Conservation (phyloP, 306 rosid species). For the Castanopsis chinensis region DNA sequence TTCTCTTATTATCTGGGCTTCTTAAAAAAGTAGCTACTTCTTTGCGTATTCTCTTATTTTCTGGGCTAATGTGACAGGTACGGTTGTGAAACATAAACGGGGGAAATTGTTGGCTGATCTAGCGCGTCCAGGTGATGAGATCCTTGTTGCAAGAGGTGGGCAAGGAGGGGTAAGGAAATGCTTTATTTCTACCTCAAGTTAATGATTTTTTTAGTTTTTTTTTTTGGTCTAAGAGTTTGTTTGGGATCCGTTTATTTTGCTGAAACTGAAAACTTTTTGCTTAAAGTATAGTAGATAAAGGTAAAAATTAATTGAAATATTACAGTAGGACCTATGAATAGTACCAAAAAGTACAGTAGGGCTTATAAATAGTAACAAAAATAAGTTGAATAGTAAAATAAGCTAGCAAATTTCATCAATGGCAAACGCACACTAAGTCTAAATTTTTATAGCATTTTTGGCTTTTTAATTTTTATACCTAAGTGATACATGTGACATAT, state of each 20-base stretch:
- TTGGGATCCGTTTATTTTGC: too few species aligned
- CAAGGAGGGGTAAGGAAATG: slow-evolving; percentile 85
- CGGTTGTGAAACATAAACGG: slow-evolving; percentile 78
- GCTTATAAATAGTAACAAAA: too few species aligned
- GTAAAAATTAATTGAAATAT: too few species aligned
- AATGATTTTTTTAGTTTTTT: too few species aligned
- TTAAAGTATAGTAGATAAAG: too few species aligned
- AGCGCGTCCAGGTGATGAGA: slow-evolving; percentile 73
- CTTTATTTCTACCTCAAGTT: not conserved
- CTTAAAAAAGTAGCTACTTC: not conserved
- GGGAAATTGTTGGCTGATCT: slow-evolving; percentile 88
- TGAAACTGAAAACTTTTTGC: too few species aligned
- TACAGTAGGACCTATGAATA: too few species aligned
- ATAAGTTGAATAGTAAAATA: too few species aligned
- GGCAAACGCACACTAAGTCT: not conserved
- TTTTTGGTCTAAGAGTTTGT: too few species aligned
- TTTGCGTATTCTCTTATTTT: not conserved
- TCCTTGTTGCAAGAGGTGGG: slow-evolving; percentile 92
- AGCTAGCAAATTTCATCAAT: too few species aligned
- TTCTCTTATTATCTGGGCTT: not conserved
- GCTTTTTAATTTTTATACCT: not conserved
- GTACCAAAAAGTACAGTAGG: too few species aligned
- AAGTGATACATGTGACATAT: not conserved
- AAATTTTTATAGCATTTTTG: not conserved
- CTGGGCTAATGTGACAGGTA: slow-evolving; percentile 52